These are phyloP conservation scores for Alternaria postmessia DNA, from an alignment of 2,329 filamentous ascomycete species.

Conservation along the genomic window DNA sequence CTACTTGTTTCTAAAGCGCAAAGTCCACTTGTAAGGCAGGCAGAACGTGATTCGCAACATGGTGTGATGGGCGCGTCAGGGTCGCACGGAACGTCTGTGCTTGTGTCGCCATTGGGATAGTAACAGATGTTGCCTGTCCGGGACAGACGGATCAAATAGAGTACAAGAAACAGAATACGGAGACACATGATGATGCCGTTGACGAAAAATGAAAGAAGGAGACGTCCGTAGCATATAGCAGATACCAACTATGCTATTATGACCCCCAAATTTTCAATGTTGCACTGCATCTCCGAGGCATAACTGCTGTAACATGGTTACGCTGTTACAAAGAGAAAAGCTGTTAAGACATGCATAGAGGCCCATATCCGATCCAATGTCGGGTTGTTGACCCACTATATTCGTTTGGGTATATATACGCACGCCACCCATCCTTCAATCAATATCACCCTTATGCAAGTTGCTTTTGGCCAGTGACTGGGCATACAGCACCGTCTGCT, in stretches of 20 bases:
- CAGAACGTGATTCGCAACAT: not conserved
- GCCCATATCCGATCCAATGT: not conserved
- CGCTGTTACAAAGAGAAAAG: not conserved
- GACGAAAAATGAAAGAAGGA: fast-evolving
- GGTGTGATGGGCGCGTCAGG: not conserved
- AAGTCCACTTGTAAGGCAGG: no score
- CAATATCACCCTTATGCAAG: conserved; percentile 14
- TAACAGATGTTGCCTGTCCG: not conserved
- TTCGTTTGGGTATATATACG: not conserved
- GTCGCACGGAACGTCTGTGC: not conserved
- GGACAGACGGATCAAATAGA: not conserved
- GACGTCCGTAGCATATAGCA: not conserved
- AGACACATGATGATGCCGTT: not conserved
- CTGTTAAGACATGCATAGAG: not conserved
- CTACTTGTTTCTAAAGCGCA: no score
- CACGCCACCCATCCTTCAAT: not conserved
- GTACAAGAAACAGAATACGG: not conserved
- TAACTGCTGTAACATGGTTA: not conserved
- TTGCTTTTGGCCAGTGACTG: conserved; percentile 51
- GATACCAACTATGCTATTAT: not conserved
- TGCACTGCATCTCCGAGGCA: not conserved
- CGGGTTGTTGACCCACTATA: not conserved
- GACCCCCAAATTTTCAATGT: not conserved
- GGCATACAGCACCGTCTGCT: conserved; percentile 51
- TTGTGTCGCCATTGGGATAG: not conserved